Percentiles rank a stretch among this genome's conserved stretches.
These are phyloP conservation scores for Debaryomyces robertsiae DNA, from an alignment of 1,139 yeast genomes.

Conservation along the genomic window DNA sequence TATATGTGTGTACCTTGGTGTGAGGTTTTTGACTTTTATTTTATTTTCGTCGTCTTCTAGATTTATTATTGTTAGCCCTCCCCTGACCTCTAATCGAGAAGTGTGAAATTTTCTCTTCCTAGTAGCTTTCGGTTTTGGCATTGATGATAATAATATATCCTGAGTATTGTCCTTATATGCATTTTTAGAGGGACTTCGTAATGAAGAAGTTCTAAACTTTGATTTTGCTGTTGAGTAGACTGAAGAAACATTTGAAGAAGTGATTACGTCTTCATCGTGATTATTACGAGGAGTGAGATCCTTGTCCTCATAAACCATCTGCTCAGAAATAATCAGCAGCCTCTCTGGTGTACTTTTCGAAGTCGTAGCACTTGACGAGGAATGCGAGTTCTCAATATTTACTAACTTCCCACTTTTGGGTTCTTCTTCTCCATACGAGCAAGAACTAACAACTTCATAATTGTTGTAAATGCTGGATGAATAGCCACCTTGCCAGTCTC, in stretches of 20 bases:
- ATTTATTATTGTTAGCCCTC: slow-evolving; percentile 24
- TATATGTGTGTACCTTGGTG: slow-evolving; percentile 16
- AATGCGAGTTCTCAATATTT: too few relatives aligned
- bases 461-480: too few relatives aligned
- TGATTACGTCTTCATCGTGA: slow-evolving; percentile 8
- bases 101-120: slow-evolving; percentile 17
- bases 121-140: slow-evolving; percentile 1
- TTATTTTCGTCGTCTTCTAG: slow-evolving; percentile 17
- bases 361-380: background rate
- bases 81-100: slow-evolving; percentile 24
- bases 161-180: background rate
- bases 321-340: too few relatives aligned
- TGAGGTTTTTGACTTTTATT: slow-evolving; percentile 26
- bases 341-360: background rate
- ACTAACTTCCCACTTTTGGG: too few relatives aligned
- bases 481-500: too few relatives aligned
- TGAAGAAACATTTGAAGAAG: slow-evolving; percentile 13
- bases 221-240: slow-evolving; percentile 26
- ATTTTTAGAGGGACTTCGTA: background rate
- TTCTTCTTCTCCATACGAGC: too few relatives aligned
- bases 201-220: slow-evolving; percentile 3
- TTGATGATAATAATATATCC: slow-evolving; percentile 3
- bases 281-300: slow-evolving; percentile 2
- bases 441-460: too few relatives aligned
- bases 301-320: too few relatives aligned